phyloP scores from a whole-genome alignment of 2,329 filamentous ascomycete genomes.

The Hypoxylon sp. region DNA sequence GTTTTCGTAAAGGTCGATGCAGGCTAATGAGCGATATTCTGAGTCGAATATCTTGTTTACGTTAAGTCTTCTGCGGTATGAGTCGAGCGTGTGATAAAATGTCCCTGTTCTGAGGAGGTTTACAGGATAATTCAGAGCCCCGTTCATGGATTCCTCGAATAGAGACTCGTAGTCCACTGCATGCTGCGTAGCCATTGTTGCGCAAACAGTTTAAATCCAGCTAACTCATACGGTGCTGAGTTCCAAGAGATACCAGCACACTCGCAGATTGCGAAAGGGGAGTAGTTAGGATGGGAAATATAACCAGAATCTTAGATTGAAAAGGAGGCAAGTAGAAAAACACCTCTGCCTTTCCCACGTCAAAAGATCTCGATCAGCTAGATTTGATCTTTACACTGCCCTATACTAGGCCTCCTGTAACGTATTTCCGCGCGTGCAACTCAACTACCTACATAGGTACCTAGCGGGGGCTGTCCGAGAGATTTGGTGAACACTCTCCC shows the following conservation, averaged over 20 bases:
- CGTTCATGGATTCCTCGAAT: constrained; percentile 27
- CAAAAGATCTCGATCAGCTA: not conserved
- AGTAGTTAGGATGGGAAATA: not conserved
- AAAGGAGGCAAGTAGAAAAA: constrained; percentile 14
- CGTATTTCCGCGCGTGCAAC: constrained; percentile 3
- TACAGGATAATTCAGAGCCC: constrained; percentile 23
- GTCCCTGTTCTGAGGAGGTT: constrained; percentile 39
- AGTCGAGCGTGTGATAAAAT: constrained; percentile 34
- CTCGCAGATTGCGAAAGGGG: not conserved
- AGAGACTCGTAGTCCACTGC: not conserved
- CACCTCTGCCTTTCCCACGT: not conserved
- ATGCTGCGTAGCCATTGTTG: constrained; percentile 13
- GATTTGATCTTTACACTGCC: constrained; percentile 1
- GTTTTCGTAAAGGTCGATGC: constrained; percentile 33
- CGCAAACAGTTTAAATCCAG: constrained; percentile 3
- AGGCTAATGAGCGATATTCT: constrained; percentile 21
- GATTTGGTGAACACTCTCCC: not conserved
- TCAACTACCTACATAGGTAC: not conserved
- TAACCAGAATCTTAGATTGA: not conserved
- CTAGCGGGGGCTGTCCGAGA: constrained; percentile 4
- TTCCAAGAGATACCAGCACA: not conserved
- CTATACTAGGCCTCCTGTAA: constrained; percentile 12
- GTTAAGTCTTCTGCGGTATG: constrained; percentile 29
- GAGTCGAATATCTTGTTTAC: constrained; percentile 27
- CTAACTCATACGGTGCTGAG: not conserved